A percentile compares a stretch with the other conserved stretches of the same genome.
These are phyloP conservation scores for Colletotrichum sp. DNA, from an alignment of 2,329 filamentous ascomycete species.

Conservation along the genomic window DNA sequence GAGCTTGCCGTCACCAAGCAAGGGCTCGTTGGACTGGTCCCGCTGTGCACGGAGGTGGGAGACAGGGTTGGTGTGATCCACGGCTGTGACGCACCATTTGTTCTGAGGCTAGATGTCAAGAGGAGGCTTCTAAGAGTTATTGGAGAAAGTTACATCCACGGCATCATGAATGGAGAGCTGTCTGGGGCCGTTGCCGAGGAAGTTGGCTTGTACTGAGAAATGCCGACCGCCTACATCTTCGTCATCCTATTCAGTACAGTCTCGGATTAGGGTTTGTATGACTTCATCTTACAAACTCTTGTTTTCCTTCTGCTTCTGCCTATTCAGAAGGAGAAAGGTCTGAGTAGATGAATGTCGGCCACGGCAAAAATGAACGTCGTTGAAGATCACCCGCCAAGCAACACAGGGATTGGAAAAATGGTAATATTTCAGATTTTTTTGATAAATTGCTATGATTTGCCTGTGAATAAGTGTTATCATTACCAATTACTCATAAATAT, in stretches of 20 bases:
- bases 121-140: neutral
- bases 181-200: neutral
- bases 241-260: too few species aligned
- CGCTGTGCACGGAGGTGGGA: neutral
- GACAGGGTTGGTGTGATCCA: neutral
- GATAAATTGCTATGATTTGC: neutral
- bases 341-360: neutral
- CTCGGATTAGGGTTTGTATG: too few species aligned
- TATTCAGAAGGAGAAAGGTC: too few species aligned
- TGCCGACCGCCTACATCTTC: fast-evolving
- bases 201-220: neutral
- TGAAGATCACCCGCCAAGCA: neutral
- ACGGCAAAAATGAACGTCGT: neutral
- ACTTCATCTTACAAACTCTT: too few species aligned
- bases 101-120: neutral
- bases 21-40: neutral
- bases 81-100: neutral
- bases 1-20: neutral
- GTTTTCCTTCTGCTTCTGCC: too few species aligned
- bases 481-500: neutral
- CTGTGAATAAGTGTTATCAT: neutral
- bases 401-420: too few species aligned
- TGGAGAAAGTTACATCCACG: neutral
- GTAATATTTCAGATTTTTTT: neutral
- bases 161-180: conserved; percentile 1